Percentiles rank a stretch among this genome's conserved stretches.
Evolutionary conservation across 2,329 filamentous ascomycete genomes (phyloP).

Genomic region (Chalaropsis thielavioides): DNA sequence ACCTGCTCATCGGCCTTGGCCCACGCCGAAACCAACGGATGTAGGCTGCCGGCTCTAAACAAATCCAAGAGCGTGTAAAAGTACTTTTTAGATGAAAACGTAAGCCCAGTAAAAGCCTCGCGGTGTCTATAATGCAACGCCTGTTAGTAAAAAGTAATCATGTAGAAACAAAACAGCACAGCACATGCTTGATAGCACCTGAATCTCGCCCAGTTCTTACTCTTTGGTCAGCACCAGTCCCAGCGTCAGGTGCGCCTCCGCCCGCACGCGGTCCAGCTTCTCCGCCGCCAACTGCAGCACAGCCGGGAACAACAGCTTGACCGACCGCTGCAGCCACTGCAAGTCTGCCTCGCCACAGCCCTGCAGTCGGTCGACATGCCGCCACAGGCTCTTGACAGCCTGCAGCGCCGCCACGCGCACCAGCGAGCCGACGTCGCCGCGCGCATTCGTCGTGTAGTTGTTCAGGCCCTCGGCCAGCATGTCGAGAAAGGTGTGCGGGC

Average conservation of each 20-base stretch:
- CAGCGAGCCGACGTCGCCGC: conserved; percentile 80
- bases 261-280: conserved; percentile 76
- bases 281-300: conserved; percentile 63
- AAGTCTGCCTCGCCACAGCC: neutral
- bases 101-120: conserved; percentile 27
- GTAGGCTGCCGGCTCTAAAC: conserved; percentile 26
- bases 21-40: conserved; percentile 26
- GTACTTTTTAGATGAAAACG: conserved; percentile 46
- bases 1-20: conserved; percentile 23
- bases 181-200: no score
- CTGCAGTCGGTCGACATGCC: conserved; percentile 23
- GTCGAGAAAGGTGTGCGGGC: conserved; percentile 29
- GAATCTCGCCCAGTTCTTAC: conserved; percentile 27
- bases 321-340: conserved; percentile 22
- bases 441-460: conserved; percentile 80
- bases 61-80: conserved; percentile 41
- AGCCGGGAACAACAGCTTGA: conserved; percentile 32
- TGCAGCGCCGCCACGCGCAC: conserved; percentile 68
- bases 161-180: no score
- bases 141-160: conserved; percentile 23
- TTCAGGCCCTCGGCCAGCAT: conserved; percentile 50
- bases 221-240: conserved; percentile 30
- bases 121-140: conserved; percentile 24
- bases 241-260: conserved; percentile 45
- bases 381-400: conserved; percentile 53